Evolutionary conservation across 2,329 filamentous ascomycete genomes (phyloP), one percentile per base, ranked within the genome.

Genomic region (Achaetomium macrosporum): DNA sequence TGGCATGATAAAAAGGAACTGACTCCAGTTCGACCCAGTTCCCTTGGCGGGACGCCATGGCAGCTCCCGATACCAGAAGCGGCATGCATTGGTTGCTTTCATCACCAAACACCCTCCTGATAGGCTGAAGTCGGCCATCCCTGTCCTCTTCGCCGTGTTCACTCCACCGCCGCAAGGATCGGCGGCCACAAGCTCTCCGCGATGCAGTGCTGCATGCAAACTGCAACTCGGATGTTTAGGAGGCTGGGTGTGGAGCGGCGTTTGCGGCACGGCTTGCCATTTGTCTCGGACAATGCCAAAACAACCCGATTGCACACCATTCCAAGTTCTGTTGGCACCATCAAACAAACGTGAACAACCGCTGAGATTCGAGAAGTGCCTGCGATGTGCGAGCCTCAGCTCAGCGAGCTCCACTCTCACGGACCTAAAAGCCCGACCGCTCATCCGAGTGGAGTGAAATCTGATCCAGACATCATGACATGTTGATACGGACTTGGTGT

Each of bases 71-170:
- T 50, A 50, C 39, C 52, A 52, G 39, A 43, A 47, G 47, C 19
- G 36, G 37, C 20, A 13, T 16, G 47, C 51, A 54, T 56, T 54
- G 53, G 54, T 37, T 55, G 42, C 36, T 50, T 41, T n/a, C 12
- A 8, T 37, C 55, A 59, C 56, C 51, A 57, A 45, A 41, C 45
- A 47, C 37, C 31, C 42, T 40, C 25, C 42, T 61, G 59, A 61
- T 61, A 60, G 59, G 59, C 42, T 25, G 29, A 39, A 29, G 19
- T 47, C 25, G 25, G 40, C 44, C 30, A 57, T 53, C 55, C 59
- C 53, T 56, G 55, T 16, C 47, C 12, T 8, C 33, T 15, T 40
- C 45, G 42, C 43, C 37, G 19, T n/a, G 43, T 37, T 49, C 42
- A 31, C 44, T 51, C 43, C 31, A 42, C 50, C 44, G 30, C 41